Evolutionary conservation across 2,329 filamentous ascomycete species (phyloP).

Genomic region (Fusarium zealandicum): DNA sequence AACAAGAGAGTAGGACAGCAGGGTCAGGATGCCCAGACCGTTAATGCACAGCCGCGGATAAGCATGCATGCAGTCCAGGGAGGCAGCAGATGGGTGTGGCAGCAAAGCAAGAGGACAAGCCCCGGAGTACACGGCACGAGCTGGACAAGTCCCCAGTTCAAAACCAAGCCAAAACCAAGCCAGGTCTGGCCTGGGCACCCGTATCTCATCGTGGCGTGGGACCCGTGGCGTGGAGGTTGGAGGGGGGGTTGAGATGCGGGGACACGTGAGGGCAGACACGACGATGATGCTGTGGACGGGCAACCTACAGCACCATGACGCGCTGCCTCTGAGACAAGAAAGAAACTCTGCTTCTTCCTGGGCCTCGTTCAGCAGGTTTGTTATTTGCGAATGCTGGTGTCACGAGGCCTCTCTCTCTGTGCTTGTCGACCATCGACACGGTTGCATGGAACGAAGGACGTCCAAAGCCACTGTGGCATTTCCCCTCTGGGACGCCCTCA

Average conservation of each 20-base stretch:
- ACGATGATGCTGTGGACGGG: slow-evolving; percentile 36
- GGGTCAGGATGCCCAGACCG: slow-evolving; percentile 36
- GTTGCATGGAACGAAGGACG: not conserved
- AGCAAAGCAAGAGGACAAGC: slow-evolving; percentile 16
- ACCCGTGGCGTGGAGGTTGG: slow-evolving; percentile 36
- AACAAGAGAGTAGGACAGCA: slow-evolving; percentile 37
- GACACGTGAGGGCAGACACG: slow-evolving; percentile 39
- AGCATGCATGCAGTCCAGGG: slow-evolving; percentile 37
- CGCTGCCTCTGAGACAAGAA: slow-evolving; percentile 16
- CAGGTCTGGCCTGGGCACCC: slow-evolving; percentile 33
- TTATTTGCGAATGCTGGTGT: slow-evolving; percentile 12
- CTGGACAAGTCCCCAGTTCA: slow-evolving; percentile 35
- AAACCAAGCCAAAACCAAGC: slow-evolving; percentile 23
- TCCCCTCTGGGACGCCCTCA: slow-evolving; percentile 18
- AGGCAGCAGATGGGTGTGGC: slow-evolving; percentile 36
- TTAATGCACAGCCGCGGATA: slow-evolving; percentile 41
- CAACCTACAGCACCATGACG: slow-evolving; percentile 37
- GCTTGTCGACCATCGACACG: slow-evolving; percentile 10
- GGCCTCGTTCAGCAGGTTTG: slow-evolving; percentile 13
- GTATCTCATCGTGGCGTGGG: slow-evolving; percentile 38
- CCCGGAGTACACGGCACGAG: slow-evolving; percentile 16
- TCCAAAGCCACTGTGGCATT: slow-evolving; percentile 16
- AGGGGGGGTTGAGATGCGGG: slow-evolving; percentile 39
- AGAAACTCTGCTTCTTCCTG: slow-evolving; percentile 20
- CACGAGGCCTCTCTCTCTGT: slow-evolving; percentile 20